Conservation (phyloP, 495 filamentous ascomycete genomes). For the Tetracladium marchalianum region DNA sequence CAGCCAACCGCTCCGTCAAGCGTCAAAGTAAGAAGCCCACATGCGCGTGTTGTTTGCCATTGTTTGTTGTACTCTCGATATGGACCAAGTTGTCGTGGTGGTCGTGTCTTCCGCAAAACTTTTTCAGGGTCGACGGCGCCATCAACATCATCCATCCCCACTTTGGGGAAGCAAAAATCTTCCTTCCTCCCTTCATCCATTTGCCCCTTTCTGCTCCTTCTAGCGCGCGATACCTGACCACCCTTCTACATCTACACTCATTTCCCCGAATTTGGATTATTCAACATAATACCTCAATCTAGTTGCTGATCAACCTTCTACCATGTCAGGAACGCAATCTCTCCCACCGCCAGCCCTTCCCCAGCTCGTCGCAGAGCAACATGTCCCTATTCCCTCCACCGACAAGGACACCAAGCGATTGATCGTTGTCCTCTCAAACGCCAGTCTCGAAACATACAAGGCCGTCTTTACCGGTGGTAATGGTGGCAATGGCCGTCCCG, state of each 20-base stretch:
- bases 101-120: neutral
- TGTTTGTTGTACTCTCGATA: neutral
- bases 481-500: constrained; percentile 36
- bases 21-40: constrained; percentile 17
- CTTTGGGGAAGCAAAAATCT: neutral
- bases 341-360: constrained; percentile 85
- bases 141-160: neutral
- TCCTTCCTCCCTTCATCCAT: neutral
- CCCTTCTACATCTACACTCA: too few relatives aligned
- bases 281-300: constrained; percentile 12
- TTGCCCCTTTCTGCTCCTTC: neutral
- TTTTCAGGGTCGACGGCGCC: neutral
- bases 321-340: constrained; percentile 66
- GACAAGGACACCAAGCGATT: constrained; percentile 86
- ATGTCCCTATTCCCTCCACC: constrained; percentile 67
- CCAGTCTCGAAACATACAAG: constrained; percentile 94
- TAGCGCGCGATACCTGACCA: neutral
- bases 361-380: constrained; percentile 85
- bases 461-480: constrained; percentile 57
- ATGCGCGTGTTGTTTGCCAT: neutral
- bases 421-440: constrained; percentile 94
- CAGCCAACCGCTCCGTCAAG: constrained; percentile 15
- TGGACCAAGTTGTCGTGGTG: neutral
- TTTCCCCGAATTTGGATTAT: constrained; percentile 3
- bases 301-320: constrained; percentile 11